Percentiles rank a stretch among this genome's conserved stretches.
phyloP scores from a whole-genome alignment of 176 grass and related monocot species.

The Aegilops umbellulata region DNA sequence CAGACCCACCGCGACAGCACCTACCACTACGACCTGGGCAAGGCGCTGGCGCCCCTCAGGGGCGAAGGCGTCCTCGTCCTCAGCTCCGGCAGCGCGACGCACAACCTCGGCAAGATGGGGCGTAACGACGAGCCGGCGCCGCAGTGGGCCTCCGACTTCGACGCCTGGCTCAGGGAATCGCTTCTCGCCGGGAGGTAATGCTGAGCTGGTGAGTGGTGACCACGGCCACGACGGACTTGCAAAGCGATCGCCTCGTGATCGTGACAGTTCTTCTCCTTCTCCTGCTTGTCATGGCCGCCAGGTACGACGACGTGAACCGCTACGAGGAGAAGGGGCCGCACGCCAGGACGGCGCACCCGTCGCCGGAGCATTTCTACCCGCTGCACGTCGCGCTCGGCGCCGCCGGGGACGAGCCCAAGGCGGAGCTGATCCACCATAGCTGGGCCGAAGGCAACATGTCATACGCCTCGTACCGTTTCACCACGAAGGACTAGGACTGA shows the following conservation, averaged over 20 bases:
- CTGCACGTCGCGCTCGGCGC: constrained; percentile 88
- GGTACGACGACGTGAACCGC: constrained; percentile 60
- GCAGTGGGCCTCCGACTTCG: constrained; percentile 65
- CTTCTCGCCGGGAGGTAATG: constrained; percentile 55
- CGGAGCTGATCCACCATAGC: constrained; percentile 68
- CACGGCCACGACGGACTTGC: too few relatives aligned
- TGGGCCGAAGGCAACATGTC: constrained; percentile 54
- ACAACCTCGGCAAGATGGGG: constrained; percentile 54
- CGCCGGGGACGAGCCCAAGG: constrained; percentile 54
- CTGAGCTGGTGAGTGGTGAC: too few relatives aligned
- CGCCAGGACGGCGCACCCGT: constrained; percentile 63
- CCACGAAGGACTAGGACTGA: constrained; percentile 15
- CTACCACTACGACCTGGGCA: constrained; percentile 76
- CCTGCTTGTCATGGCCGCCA: not conserved
- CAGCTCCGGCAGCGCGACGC: constrained; percentile 76
- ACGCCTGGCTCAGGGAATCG: constrained; percentile 72
- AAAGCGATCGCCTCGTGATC: too few relatives aligned
- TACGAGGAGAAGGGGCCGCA: constrained; percentile 52
- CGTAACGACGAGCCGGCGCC: not conserved
- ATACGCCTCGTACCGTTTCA: constrained; percentile 62
- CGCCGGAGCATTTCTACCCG: constrained; percentile 81
- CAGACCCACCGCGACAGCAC: constrained; percentile 47
- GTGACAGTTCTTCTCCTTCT: too few relatives aligned
- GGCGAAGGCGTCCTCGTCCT: constrained; percentile 69
- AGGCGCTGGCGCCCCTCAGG: constrained; percentile 58